Conservation (phyloP, 257 asterid genomes). For the Solanum piurae region DNA sequence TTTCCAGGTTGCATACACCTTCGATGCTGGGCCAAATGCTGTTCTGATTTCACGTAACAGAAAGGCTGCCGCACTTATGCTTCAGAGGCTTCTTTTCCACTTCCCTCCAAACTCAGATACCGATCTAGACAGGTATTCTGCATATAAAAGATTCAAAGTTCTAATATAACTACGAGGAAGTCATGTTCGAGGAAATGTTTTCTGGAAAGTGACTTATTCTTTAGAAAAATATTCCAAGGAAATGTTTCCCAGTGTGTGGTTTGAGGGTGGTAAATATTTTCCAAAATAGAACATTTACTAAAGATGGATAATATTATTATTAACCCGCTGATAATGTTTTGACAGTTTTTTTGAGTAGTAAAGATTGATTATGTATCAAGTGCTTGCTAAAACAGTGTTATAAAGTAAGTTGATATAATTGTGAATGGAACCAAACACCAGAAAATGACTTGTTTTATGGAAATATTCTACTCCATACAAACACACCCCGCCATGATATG, state of each 20-base stretch:
- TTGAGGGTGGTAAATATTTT: neutral
- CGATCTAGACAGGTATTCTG: constrained; percentile 62
- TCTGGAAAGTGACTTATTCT: neutral
- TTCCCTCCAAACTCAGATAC: constrained; percentile 78
- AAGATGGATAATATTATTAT: neutral
- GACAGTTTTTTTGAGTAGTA: neutral
- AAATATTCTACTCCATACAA: neutral
- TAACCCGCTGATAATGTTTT: neutral
- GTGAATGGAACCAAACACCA: neutral
- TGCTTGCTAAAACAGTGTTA: neutral
- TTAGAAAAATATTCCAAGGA: neutral
- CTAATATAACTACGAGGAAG: neutral
- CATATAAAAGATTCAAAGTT: neutral
- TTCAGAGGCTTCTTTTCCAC: constrained; percentile 64
- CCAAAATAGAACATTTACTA: neutral
- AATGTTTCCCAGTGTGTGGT: neutral
- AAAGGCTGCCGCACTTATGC: constrained; percentile 53
- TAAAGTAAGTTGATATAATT: neutral
- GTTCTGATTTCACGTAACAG: constrained; percentile 80
- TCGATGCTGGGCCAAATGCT: constrained; percentile 97
- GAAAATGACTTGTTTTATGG: neutral
- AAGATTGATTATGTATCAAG: neutral
- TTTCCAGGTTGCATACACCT: constrained; percentile 81
- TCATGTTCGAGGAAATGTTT: neutral
- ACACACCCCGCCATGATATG: neutral